phyloP scores from a whole-genome alignment of 2,329 filamentous ascomycete species.

The Ascochyta pisi region DNA sequence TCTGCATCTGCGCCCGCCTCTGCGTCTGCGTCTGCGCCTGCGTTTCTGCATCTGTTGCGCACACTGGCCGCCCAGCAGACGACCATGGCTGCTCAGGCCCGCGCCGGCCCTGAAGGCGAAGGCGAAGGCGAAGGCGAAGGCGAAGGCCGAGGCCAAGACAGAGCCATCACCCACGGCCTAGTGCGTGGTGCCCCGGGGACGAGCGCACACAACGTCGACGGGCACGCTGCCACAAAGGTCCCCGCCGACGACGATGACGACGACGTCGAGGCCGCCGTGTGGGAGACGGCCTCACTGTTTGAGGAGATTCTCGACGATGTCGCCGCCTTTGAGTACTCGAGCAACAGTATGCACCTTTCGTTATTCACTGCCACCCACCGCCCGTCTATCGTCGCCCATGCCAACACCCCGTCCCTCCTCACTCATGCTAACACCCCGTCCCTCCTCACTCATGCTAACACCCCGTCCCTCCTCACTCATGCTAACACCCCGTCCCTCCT shows the following conservation, averaged over 20 bases:
- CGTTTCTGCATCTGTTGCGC: not conserved
- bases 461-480: too few relatives aligned
- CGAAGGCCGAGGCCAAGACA: too few relatives aligned
- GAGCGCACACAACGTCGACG: not conserved
- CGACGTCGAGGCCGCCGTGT: conserved; percentile 34
- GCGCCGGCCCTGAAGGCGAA: conserved; percentile 33
- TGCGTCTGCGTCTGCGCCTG: too few relatives aligned
- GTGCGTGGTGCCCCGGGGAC: not conserved
- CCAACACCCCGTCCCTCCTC: too few relatives aligned
- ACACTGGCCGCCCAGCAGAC: not conserved
- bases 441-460: too few relatives aligned
- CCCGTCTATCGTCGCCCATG: too few relatives aligned
- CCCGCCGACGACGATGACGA: conserved; percentile 22
- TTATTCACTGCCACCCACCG: not conserved
- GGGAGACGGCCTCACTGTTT: conserved; percentile 43
- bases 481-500: too few relatives aligned
- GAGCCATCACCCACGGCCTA: not conserved
- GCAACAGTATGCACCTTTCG: conserved; percentile 24
- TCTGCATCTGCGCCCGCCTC: too few relatives aligned
- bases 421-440: too few relatives aligned
- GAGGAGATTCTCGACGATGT: conserved; percentile 46
- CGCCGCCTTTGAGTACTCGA: conserved; percentile 37
- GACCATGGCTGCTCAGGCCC: conserved; percentile 25
- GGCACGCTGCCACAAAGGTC: conserved; percentile 13
- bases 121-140: too few relatives aligned